phyloP scores from a whole-genome alignment of 2,329 filamentous ascomycete species.

The Cladosporium sp. region DNA sequence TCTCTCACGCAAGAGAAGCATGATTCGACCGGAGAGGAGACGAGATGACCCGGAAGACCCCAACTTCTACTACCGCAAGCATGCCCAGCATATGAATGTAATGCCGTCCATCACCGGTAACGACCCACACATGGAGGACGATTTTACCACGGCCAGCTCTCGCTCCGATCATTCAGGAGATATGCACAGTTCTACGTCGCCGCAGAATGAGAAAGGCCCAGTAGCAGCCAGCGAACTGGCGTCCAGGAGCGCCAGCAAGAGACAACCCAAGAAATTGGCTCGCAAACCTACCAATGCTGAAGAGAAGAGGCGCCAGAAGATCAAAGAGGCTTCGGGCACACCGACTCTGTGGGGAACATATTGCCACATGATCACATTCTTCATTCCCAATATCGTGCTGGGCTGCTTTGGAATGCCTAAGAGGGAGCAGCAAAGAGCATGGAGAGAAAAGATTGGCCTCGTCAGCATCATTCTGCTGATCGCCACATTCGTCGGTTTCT shows the following conservation, averaged over 20 bases:
- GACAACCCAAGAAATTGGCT: conserved; percentile 37
- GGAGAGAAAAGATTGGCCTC: conserved; percentile 96
- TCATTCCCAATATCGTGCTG: conserved; percentile 81
- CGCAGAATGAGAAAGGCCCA: conserved; percentile 29
- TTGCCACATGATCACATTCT: conserved; percentile 90
- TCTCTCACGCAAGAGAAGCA: conserved; percentile 71
- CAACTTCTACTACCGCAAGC: conserved; percentile 92
- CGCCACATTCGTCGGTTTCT: conserved; percentile 83
- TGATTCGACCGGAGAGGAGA: conserved; percentile 84
- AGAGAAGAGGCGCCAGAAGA: conserved; percentile 52
- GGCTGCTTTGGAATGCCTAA: conserved; percentile 79
- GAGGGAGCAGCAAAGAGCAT: conserved; percentile 84
- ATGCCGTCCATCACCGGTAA: conserved; percentile 89
- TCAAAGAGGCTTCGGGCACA: conserved; percentile 63
- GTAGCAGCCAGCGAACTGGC: conserved; percentile 10
- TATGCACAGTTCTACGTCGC: conserved; percentile 31
- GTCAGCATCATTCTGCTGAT: conserved; percentile 89
- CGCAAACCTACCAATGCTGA: conserved; percentile 64
- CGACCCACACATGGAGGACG: conserved; percentile 73
- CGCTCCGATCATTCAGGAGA: conserved; percentile 50
- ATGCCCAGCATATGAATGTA: conserved; percentile 88
- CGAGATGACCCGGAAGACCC: conserved; percentile 82
- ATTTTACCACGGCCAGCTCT: conserved; percentile 53
- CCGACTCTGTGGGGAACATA: conserved; percentile 94
- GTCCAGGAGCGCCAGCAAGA: conserved; percentile 33